A percentile compares a stretch with the other conserved stretches of the same genome.
phyloP scores from a whole-genome alignment of 805 yeast species.

The Peterozyma toletana region DNA sequence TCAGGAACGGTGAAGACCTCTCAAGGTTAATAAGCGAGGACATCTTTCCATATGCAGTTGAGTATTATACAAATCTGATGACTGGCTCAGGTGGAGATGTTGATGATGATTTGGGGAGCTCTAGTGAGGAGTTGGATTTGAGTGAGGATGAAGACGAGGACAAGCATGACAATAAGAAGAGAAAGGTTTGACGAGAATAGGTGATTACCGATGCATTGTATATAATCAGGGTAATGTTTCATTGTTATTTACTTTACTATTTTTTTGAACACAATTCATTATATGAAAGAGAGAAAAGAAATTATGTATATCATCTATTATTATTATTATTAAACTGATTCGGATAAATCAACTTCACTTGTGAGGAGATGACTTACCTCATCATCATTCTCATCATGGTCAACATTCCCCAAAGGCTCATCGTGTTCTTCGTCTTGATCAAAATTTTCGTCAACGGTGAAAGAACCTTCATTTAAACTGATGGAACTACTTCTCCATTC shows the following conservation, averaged over 20 bases:
- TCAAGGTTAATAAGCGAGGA: constrained; percentile 72
- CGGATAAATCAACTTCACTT: too few relatives aligned
- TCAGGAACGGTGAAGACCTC: constrained; percentile 71
- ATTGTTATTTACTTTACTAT: constrained; percentile 4
- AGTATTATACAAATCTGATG: constrained; percentile 70
- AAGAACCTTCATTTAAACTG: too few relatives aligned
- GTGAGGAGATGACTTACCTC: too few relatives aligned
- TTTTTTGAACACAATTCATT: constrained; percentile 13
- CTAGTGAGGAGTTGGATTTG: constrained; percentile 42
- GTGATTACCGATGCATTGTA: constrained; percentile 6
- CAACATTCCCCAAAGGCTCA: too few relatives aligned
- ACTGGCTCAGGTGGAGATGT: constrained; percentile 53
- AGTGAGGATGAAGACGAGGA: constrained; percentile 41
- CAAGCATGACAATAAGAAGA: constrained; percentile 10
- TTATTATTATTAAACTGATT: too few relatives aligned
- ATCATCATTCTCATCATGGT: too few relatives aligned
- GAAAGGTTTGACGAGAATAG: not conserved
- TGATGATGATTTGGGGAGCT: constrained; percentile 28
- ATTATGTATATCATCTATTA: too few relatives aligned
- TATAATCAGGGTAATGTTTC: constrained; percentile 7
- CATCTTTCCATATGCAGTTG: constrained; percentile 77
- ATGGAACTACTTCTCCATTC: too few relatives aligned
- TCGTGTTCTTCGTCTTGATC: too few relatives aligned
- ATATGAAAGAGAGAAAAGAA: too few relatives aligned
- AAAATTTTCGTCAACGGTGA: too few relatives aligned